Base-by-base conservation (phyloP, 2,329 filamentous ascomycete genomes). In the Claviceps paspali region DNA sequence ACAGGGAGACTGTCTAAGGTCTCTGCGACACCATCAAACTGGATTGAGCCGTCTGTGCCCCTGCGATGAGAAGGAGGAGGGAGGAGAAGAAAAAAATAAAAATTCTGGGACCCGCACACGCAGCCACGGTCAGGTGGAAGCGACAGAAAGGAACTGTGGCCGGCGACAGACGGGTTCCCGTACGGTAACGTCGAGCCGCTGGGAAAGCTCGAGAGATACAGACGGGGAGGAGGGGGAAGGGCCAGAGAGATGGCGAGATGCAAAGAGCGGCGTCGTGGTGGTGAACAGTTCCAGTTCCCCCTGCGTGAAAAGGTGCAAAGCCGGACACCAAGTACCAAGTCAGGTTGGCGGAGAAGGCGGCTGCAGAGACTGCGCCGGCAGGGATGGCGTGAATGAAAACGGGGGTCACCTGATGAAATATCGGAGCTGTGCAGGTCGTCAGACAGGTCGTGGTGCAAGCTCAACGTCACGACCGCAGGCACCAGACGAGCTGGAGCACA, bases 1-100 rank as follows among this genome's bases (percentile, higher is more conserved):
- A 43, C 41, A 42, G 47, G 39, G 45, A 44, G 43, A 44, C 48
- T 39, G 45, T 46, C 48, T 48, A 47, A n/a, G 19, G 36, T 29
- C 27, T 34, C 22, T 36, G 38, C 27, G 30, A 32, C 29, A 34
- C 21, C 38, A 40, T 40, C 29, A 40, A 40, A 21, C 24, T 22
- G 26, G 11, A 18, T 19, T 17, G 17, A 29, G 29, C 18, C 10
- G 11, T n/a, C 24, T 17, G 17, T 24, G 29, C 18, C 10, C 8
- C 27, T 6, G 27, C 19, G 19, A 29, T n/a, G 8, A 11, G 5
- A 8, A 7, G 10, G 3, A 3, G 7, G 5, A 15, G 9, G 2
- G 14, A 32, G 6, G 17, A 17, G 5, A 6, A 28, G 3, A 15
- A 8, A 6, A 28, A 17, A 17, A 17, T 5, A 35, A 4, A 7